A percentile compares a stretch with the other conserved stretches of the same genome.
phyloP scores from a whole-genome alignment of 805 yeast genomes.

The Ogataea chonburiensis region DNA sequence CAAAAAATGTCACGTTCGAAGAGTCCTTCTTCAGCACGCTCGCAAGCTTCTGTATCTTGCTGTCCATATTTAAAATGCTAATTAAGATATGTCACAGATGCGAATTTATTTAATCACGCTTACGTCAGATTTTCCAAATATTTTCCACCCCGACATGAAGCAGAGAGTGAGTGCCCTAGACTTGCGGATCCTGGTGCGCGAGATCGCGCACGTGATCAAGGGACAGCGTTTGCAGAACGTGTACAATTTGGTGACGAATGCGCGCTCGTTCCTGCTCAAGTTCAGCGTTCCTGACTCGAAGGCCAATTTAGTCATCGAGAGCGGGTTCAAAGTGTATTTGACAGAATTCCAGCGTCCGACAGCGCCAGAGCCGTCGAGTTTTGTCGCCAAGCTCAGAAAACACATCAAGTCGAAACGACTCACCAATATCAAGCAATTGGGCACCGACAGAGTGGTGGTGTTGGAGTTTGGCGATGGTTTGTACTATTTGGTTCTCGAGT shows the following conservation, averaged over 20 bases:
- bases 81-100: constrained; percentile 6
- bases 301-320: constrained; percentile 71
- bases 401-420: constrained; percentile 80
- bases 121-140: constrained; percentile 3
- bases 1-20: constrained; percentile 57
- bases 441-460: constrained; percentile 79
- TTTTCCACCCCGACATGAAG: constrained; percentile 37
- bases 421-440: constrained; percentile 69
- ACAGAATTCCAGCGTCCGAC: constrained; percentile 82
- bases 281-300: constrained; percentile 84
- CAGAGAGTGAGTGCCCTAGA: constrained; percentile 88
- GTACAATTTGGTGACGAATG: constrained; percentile 72
- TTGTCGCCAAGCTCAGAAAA: constrained; percentile 82
- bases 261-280: constrained; percentile 72
- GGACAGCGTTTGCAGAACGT: constrained; percentile 79
- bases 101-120: neutral
- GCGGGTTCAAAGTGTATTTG: constrained; percentile 77
- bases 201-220: constrained; percentile 54
- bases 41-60: constrained; percentile 23
- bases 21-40: constrained; percentile 24
- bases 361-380: constrained; percentile 78
- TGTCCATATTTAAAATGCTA: constrained; percentile 21
- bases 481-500: constrained; percentile 77
- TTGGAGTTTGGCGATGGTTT: constrained; percentile 82
- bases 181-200: constrained; percentile 66